phyloP scores from a whole-genome alignment of 192 early-diverging fungal genomes.

The Linnemannia schmuckeri region DNA sequence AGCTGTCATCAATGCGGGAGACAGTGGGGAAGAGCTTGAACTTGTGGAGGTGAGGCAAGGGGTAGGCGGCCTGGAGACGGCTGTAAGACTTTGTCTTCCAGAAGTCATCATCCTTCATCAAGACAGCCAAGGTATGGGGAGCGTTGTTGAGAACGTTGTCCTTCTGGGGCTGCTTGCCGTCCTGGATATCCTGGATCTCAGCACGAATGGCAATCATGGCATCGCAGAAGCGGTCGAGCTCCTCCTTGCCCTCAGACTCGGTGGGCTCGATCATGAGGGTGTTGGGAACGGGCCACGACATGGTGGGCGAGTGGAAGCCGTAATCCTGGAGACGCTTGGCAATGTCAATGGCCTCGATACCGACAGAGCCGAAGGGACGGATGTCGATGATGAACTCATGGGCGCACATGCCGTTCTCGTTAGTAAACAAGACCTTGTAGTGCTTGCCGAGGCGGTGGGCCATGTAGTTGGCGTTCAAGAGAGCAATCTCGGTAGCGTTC shows the following conservation, averaged over 20 bases:
- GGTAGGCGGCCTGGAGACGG: conserved; percentile 92
- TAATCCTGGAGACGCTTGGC: conserved; percentile 99
- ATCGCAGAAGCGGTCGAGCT: conserved; percentile 98
- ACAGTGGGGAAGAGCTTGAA: conserved; percentile 99
- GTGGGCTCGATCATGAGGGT: conserved; percentile 99
- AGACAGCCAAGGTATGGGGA: conserved; percentile 86
- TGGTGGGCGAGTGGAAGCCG: conserved; percentile 98
- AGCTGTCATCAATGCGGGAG: conserved; percentile 93
- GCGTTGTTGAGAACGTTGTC: conserved; percentile 91
- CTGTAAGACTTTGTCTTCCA: conserved; percentile 90
- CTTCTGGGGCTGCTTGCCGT: conserved; percentile 85
- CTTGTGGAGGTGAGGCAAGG: conserved; percentile 81
- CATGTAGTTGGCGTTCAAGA: conserved; percentile 99
- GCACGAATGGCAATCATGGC: conserved; percentile 96
- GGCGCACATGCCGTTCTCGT: conserved; percentile 95
- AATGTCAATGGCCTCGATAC: conserved; percentile 95
- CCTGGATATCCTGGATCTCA: conserved; percentile 92
- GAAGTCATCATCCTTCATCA: conserved; percentile 75
- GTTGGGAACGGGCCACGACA: conserved; percentile 99
- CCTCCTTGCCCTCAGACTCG: conserved; percentile 93
- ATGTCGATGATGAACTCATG: conserved; percentile 99
- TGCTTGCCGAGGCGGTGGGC: conserved; percentile 88
- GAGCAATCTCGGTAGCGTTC: conserved; percentile 88
- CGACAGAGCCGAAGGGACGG: conserved; percentile 86
- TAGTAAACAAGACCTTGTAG: conserved; percentile 94